A percentile compares a stretch with the other conserved stretches of the same genome.
phyloP scores from a whole-genome alignment of 768 basidiomycete species.

The Tylopilus sp. region DNA sequence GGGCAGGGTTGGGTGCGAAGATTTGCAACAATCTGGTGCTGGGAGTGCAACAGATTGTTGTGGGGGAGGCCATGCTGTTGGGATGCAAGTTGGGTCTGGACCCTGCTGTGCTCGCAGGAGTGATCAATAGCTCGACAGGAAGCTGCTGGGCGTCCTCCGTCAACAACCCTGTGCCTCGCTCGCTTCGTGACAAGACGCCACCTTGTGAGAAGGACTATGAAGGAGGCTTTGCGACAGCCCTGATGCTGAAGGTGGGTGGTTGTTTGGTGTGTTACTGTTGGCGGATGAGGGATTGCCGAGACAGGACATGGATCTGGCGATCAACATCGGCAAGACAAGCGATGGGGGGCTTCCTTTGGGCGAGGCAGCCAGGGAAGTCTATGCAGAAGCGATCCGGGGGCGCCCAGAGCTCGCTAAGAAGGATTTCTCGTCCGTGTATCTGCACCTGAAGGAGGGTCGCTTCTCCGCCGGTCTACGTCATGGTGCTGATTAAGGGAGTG shows the following conservation, averaged over 20 bases:
- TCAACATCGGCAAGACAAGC: constrained; percentile 50
- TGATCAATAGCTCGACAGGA: constrained; percentile 84
- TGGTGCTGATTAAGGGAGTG: neutral
- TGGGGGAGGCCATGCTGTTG: constrained; percentile 88
- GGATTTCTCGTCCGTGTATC: constrained; percentile 83
- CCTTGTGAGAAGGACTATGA: constrained; percentile 83
- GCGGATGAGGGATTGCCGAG: constrained; percentile 7
- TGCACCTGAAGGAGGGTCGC: constrained; percentile 43
- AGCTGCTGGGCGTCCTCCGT: constrained; percentile 80
- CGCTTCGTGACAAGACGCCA: constrained; percentile 66
- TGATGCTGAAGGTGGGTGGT: constrained; percentile 74
- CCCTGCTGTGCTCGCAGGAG: constrained; percentile 69
- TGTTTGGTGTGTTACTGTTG: neutral
- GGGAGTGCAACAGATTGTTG: constrained; percentile 78
- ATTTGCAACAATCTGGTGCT: constrained; percentile 85
- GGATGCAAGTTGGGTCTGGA: constrained; percentile 81
- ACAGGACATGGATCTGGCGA: constrained; percentile 85
- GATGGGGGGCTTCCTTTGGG: constrained; percentile 62
- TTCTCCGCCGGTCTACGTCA: neutral
- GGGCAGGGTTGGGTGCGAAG: constrained; percentile 82
- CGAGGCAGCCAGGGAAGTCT: constrained; percentile 58
- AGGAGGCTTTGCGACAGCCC: constrained; percentile 78
- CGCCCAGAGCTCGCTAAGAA: constrained; percentile 60
- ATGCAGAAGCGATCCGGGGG: constrained; percentile 49
- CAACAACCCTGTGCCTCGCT: constrained; percentile 83